These are phyloP conservation scores for Tagetes erecta DNA, from an alignment of 129 eudicot species.

Conservation along the genomic window DNA sequence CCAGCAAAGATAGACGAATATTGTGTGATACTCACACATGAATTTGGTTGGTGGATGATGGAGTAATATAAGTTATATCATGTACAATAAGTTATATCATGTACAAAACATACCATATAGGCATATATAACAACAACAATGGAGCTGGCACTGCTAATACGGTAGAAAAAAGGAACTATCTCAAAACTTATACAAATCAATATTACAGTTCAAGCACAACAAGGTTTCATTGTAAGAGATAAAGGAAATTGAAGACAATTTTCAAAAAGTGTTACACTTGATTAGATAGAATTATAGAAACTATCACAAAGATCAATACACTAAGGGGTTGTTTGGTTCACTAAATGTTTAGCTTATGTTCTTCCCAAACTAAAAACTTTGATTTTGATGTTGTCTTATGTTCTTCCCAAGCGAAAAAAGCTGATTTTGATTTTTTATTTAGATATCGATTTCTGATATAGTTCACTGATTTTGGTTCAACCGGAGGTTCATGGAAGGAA, in stretches of 20 bases:
- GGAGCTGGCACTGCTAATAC: conserved; percentile 3
- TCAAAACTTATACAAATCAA: conserved; percentile 1
- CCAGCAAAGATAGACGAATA: conserved; percentile 23
- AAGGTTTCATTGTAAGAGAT: neutral
- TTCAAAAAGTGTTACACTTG: neutral
- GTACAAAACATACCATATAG: neutral
- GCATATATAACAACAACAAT: neutral
- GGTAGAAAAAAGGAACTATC: neutral
- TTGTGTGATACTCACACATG: neutral
- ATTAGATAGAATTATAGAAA: neutral
- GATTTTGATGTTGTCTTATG: too few relatives aligned
- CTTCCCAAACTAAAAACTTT: too few relatives aligned
- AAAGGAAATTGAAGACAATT: neutral
- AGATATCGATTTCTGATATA: too few relatives aligned
- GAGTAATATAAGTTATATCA: neutral
- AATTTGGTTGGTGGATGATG: neutral
- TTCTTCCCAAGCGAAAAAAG: too few relatives aligned
- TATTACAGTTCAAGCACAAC: conserved; percentile 8
- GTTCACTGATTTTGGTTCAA: too few relatives aligned
- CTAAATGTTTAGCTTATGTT: too few relatives aligned
- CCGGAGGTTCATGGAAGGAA: too few relatives aligned
- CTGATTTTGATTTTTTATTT: too few relatives aligned
- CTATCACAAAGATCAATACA: neutral
- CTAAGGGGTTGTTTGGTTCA: too few relatives aligned
- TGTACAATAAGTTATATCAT: neutral